These are phyloP conservation scores for Talaromyces wortmannii DNA, from an alignment of 495 filamentous ascomycete genomes.

Conservation along the genomic window DNA sequence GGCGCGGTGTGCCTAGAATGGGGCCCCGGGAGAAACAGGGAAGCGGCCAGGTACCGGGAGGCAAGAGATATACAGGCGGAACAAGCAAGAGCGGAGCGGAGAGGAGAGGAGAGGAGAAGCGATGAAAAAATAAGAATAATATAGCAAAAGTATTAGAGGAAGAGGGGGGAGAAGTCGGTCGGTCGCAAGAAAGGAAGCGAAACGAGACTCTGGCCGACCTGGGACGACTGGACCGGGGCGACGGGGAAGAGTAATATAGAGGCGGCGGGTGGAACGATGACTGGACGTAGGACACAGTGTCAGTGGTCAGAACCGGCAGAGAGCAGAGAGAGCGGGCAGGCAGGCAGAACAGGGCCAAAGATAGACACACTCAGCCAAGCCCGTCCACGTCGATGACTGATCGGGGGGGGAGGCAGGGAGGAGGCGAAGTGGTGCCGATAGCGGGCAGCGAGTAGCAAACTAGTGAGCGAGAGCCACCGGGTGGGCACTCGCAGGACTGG, in stretches of 20 bases:
- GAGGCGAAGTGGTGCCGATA: neutral
- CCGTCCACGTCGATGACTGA: neutral
- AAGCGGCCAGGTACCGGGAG: neutral
- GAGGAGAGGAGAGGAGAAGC: slow-evolving; percentile 4
- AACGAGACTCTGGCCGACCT: neutral
- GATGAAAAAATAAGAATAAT: neutral
- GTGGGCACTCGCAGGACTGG: neutral
- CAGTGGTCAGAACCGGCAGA: neutral
- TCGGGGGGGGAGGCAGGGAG: neutral
- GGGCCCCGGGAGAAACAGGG: neutral
- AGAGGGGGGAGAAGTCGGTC: neutral
- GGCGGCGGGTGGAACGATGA: neutral
- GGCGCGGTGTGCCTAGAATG: neutral
- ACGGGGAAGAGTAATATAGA: neutral
- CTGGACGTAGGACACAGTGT: neutral
- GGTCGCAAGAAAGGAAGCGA: neutral
- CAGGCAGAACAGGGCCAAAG: neutral
- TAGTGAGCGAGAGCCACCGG: neutral
- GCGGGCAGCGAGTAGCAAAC: neutral
- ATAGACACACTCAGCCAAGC: neutral
- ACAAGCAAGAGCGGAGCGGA: neutral
- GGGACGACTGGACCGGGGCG: slow-evolving; percentile 1
- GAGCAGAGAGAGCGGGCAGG: neutral
- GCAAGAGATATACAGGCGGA: neutral
- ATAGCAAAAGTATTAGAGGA: neutral